Evolutionary conservation across 2,329 filamentous ascomycete genomes (phyloP), one percentile per base, ranked within the genome.

Genomic region (Trichoderma breve): DNA sequence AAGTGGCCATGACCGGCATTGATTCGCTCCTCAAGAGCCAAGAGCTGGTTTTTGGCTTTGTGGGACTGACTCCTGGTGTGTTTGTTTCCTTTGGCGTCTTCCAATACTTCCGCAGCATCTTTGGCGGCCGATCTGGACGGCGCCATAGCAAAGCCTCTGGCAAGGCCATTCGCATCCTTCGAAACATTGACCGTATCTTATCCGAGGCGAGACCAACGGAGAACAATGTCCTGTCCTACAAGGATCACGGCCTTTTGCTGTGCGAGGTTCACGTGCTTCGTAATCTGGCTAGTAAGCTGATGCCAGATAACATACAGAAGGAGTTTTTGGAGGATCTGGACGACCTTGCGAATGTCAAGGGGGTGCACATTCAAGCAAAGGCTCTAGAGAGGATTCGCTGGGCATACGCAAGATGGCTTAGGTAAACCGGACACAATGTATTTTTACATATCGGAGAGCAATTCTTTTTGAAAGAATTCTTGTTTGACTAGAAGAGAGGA

Each of bases 41-140:
- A 79, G 95, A 99, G 80, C 87, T 99, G 62, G 93, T 99, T 28
- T 99, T 99, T 83, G 96, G 94, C n/a, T 97, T 99, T 78, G 91
- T 99, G 47, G 95, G 95, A 6, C 85, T 99, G 30, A 98, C 96
- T 0, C 96, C 96, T 0, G 95, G 96, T 14, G 88, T 98, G n/a
- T 84, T 99, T 34, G 93, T 98, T 47, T 92, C 91, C 2, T 89
- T 95, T 73, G 91, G 90, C n/a, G 82, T 90, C 12, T 82, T 91
- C 61, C 89, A 90, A 74, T 98, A 95, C 84, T 79, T 97, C 1
- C 86, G 87, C 47, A 86, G 89, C 21, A 80, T 90, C 1, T 88
- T 97, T 72, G 92, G 91, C 57, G 91, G 88, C 73, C 89, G 93
- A 62, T 90, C 86, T 76, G 93, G 94, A 15, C 83, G 91, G 62